Conservation (phyloP, 805 yeast species). For the Spathaspora boniae region DNA sequence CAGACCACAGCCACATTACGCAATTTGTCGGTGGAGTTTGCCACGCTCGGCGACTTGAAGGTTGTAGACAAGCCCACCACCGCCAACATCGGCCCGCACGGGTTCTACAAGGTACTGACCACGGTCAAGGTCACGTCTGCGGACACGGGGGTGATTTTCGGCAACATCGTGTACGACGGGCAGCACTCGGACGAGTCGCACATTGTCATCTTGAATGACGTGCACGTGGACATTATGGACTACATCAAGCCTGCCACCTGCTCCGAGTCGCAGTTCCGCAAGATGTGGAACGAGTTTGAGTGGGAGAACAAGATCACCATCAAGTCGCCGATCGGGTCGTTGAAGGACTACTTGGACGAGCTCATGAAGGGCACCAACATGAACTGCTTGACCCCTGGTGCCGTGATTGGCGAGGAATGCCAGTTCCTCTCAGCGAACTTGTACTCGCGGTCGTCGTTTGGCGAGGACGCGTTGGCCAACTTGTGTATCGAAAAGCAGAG, state of each 20-base stretch:
- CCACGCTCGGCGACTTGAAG: constrained; percentile 92
- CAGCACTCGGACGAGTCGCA: constrained; percentile 87
- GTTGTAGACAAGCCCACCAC: constrained; percentile 89
- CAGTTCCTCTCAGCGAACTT: constrained; percentile 91
- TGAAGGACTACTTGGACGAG: constrained; percentile 75
- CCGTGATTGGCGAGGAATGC: constrained; percentile 84
- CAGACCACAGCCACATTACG: constrained; percentile 90
- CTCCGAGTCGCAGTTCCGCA: constrained; percentile 84
- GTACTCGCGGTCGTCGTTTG: constrained; percentile 88
- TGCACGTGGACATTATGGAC: constrained; percentile 95
- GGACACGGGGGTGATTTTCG: constrained; percentile 96
- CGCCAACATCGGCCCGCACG: constrained; percentile 94
- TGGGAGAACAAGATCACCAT: constrained; percentile 98
- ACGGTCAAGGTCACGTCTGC: constrained; percentile 95
- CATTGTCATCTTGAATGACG: constrained; percentile 88
- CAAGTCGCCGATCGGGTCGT: constrained; percentile 59
- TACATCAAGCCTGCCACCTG: constrained; percentile 94
- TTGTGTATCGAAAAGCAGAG: constrained; percentile 83
- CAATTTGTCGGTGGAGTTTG: constrained; percentile 90
- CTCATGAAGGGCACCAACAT: constrained; percentile 83
- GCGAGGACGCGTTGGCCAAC: constrained; percentile 97
- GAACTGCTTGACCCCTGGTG: constrained; percentile 91
- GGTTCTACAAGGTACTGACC: constrained; percentile 84
- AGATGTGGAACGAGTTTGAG: constrained; percentile 99
- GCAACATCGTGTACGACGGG: constrained; percentile 95